Evolutionary conservation across 2,329 filamentous ascomycete species (phyloP), one percentile per base, ranked within the genome.

Genomic region (Aureobasidium sp.): DNA sequence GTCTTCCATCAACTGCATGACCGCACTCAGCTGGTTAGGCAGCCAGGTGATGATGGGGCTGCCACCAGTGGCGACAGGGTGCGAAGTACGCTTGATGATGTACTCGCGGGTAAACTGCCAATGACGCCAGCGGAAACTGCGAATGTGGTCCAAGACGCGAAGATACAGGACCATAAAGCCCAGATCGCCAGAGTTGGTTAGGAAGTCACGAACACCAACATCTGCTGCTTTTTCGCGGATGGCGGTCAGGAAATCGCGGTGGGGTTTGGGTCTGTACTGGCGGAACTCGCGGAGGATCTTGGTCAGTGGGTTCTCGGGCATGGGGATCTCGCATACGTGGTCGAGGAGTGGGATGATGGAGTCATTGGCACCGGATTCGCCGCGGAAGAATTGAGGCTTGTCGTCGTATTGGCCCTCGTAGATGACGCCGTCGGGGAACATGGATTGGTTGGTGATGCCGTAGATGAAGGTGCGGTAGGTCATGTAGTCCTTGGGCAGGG

Each of bases 401-500:
- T 61, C 59, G 56, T 85, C 81, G 59, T 84, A 84, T 56, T 91
- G 80, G 7, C 89, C 90, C 67, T 94, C 86, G 68, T 96, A 96
- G 41, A 95, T 71, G 6, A 96, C 91, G 7, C 91, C 91, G 58
- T 90, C 76, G 7, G 90, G 90, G 70, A 96, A 96, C 90, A 96
- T 95, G 63, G 83, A 85, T 71, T 96, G 90, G 42, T 81, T 86
- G 1, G 89, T 94, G 70, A 96, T 95, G 62, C 91, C 91, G 65
- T 95, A 95, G 73, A 96, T 96, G 75, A 96, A 96, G 10, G 91
- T 95, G 35, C 90, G 86, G 80, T 95, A 96, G 61, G 81, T 85
- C 55, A 86, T 88, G 72, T 96, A 96, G 60, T 89, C 81, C 16
- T 79, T 78, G 2, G 90, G 90, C 62, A 87, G 86, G 53, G 87